Evolutionary conservation across 2,329 filamentous ascomycete genomes (phyloP), one percentile per base, ranked within the genome.

Genomic region (Sclerotinia sclerotiorum): DNA sequence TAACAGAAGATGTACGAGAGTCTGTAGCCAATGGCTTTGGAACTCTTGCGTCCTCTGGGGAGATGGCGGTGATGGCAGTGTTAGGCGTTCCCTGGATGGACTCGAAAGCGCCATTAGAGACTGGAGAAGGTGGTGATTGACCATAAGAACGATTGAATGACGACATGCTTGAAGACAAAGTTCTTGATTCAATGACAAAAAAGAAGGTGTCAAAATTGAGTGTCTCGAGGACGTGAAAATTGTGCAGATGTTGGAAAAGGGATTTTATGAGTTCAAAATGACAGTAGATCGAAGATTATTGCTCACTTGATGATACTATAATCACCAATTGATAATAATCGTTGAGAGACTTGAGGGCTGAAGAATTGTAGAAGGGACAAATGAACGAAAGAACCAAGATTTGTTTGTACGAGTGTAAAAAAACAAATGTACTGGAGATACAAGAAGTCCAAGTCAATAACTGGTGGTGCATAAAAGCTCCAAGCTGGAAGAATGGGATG

Each of bases 41-140:
- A 32, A 44, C 19, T 39, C 58, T 68, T 21, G 49, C 78, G 52
- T 87, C 85, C 21, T 87, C 84, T 0, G 88, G 87, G 5, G 88
- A 90, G 75, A 90, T 90, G 7, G 84, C 80, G 6, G 88, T 88
- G 54, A 89, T 72, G 62, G 84, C 85, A 10, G 88, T 90, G 69
- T 89, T 87, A 0, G 89, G 88, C 7, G 89, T 91, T 21, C 84
- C 85, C 72, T 86, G 84, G 74, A 82, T 84, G 15, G 88, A 89
- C 64, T 86, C 85, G 44, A 81, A 82, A 27, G 80, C 82, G 57
- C 82, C 84, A 65, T 76, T 80, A 1, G 84, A 84, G 11, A 63
- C 29, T 0, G 85, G 86, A 68, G 79, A 65, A 13, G 73, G 74
- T 27, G 72, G 69, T 10, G 69, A 70, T 32, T 69, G 67, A 10